phyloP scores from a whole-genome alignment of 2,329 filamentous ascomycete genomes.

The Blastomyces percursus region DNA sequence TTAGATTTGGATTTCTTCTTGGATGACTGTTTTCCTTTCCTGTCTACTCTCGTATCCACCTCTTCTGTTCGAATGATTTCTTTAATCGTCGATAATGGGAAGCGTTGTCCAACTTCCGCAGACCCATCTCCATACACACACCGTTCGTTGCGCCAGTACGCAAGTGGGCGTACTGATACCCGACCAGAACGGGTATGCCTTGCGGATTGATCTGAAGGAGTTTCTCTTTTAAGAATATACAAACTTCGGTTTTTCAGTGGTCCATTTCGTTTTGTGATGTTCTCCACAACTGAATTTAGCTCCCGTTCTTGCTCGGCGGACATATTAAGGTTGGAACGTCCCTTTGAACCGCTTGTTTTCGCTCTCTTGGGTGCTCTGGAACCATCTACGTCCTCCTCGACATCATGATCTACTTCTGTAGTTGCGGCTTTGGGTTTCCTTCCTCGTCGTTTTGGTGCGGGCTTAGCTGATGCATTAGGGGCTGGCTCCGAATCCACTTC shows the following conservation, averaged over 20 bases:
- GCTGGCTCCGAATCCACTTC: not conserved
- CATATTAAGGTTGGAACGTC: slow-evolving; percentile 20
- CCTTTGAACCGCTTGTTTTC: slow-evolving; percentile 19
- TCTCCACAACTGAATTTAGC: slow-evolving; percentile 33
- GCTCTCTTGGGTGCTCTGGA: slow-evolving; percentile 25
- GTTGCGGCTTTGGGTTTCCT: slow-evolving; percentile 22
- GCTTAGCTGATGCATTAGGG: slow-evolving; percentile 3
- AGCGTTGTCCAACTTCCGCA: slow-evolving; percentile 43
- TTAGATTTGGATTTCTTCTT: slow-evolving; percentile 27
- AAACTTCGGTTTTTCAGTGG: slow-evolving; percentile 40
- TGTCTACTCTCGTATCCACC: slow-evolving; percentile 29
- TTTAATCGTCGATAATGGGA: slow-evolving; percentile 60
- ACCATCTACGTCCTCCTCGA: slow-evolving; percentile 16
- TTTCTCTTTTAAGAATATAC: slow-evolving; percentile 42
- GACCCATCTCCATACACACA: slow-evolving; percentile 58
- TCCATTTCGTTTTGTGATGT: slow-evolving; percentile 33
- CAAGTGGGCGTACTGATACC: slow-evolving; percentile 63
- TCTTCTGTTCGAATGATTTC: slow-evolving; percentile 67
- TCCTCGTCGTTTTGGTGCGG: slow-evolving; percentile 23
- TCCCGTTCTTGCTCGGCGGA: slow-evolving; percentile 26
- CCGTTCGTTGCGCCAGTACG: slow-evolving; percentile 78
- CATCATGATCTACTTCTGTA: slow-evolving; percentile 13
- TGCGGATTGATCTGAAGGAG: slow-evolving; percentile 42
- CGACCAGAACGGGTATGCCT: slow-evolving; percentile 67
- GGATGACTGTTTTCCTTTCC: slow-evolving; percentile 28